phyloP scores from a whole-genome alignment of 768 basidiomycete species.

The Auricularia heimuer region DNA sequence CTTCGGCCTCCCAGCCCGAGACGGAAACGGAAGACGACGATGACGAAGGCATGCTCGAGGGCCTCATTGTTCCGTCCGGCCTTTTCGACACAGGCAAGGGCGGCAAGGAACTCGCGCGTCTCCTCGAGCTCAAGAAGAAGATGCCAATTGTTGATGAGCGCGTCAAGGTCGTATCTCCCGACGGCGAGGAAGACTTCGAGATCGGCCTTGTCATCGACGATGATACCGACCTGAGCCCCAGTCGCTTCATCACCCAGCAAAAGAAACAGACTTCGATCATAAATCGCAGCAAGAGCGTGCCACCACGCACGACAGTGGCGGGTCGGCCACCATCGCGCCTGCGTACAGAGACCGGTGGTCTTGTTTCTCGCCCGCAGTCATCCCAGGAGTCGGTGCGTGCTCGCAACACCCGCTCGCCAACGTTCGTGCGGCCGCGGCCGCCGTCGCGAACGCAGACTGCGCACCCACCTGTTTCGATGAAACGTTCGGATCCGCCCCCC shows the following conservation, averaged over 20 bases:
- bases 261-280: constrained; percentile 26
- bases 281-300: constrained; percentile 51
- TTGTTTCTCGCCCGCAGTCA: constrained; percentile 59
- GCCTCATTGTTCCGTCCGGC: constrained; percentile 65
- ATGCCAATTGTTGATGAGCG: constrained; percentile 44
- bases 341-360: constrained; percentile 27
- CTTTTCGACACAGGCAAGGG: constrained; percentile 67
- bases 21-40: constrained; percentile 67
- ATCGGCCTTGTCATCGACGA: constrained; percentile 75
- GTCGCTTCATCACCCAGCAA: constrained; percentile 43
- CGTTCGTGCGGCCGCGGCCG: constrained; percentile 24
- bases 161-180: constrained; percentile 44
- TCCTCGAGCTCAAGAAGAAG: constrained; percentile 47
- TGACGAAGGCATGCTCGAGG: constrained; percentile 54
- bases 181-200: constrained; percentile 77
- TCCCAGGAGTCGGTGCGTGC: constrained; percentile 55
- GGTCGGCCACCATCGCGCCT: constrained; percentile 52
- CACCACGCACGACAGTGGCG: constrained; percentile 35
- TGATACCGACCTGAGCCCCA: constrained; percentile 73
- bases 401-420: constrained; percentile 55
- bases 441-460: constrained; percentile 48
- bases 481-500: constrained; percentile 23
- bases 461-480: constrained; percentile 20
- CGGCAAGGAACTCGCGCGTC: constrained; percentile 37
- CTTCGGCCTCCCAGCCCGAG: constrained; percentile 57